These are phyloP conservation scores for Cyberlindnera nakhonratchasimensis DNA, from an alignment of 805 yeast species.

Conservation along the genomic window DNA sequence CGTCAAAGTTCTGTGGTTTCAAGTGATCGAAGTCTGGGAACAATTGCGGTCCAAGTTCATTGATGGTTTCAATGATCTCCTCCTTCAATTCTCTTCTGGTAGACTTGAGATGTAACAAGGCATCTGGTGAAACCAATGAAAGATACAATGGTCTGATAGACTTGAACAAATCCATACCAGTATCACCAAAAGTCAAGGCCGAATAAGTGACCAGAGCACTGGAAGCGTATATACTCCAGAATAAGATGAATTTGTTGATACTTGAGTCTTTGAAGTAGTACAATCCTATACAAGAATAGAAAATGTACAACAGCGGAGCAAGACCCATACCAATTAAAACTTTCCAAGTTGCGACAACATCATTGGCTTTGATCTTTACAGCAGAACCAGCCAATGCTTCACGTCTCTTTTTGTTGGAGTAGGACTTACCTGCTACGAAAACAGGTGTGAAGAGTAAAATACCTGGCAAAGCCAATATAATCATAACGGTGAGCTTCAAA, in stretches of 20 bases:
- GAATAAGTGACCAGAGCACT: constrained; percentile 78
- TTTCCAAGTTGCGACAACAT: constrained; percentile 97
- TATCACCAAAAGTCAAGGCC: constrained; percentile 90
- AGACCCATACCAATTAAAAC: constrained; percentile 82
- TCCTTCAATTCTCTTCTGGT: constrained; percentile 60
- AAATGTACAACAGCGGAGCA: constrained; percentile 80
- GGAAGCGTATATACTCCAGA: constrained; percentile 50
- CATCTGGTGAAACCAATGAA: constrained; percentile 55
- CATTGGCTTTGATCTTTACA: constrained; percentile 88
- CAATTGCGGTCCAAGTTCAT: constrained; percentile 76
- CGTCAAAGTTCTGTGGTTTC: constrained; percentile 28
- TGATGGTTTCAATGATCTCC: constrained; percentile 76
- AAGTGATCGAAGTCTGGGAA: constrained; percentile 76
- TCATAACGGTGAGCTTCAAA: constrained; percentile 50
- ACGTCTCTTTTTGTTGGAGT: constrained; percentile 68
- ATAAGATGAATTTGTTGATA: constrained; percentile 30
- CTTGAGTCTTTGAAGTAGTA: constrained; percentile 32
- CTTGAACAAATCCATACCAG: constrained; percentile 84
- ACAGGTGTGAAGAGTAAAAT: constrained; percentile 82
- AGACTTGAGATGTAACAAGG: constrained; percentile 54
- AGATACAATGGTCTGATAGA: constrained; percentile 78
- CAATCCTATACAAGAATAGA: constrained; percentile 67
- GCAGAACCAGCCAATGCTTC: constrained; percentile 82
- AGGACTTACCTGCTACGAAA: constrained; percentile 69
- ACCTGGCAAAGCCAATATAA: constrained; percentile 82